Evolutionary conservation across 2,329 filamentous ascomycete genomes (phyloP), one percentile per base, ranked within the genome.

Genomic region (Boeremia lycopersici): DNA sequence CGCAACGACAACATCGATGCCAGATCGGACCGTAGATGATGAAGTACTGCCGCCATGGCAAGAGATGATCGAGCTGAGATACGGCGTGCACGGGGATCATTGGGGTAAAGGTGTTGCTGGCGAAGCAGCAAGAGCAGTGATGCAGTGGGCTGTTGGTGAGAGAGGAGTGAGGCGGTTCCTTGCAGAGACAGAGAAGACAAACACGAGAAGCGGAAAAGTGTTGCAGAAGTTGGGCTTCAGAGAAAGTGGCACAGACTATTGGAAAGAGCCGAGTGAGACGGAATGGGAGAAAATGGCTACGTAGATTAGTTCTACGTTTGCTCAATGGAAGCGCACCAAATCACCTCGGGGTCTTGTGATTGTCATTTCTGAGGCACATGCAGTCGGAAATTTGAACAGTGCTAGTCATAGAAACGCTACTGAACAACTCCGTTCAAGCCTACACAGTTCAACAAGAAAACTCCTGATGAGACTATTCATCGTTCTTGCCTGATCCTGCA

Each of bases 191-290:
- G 68, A 70, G 42, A 56, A 35, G 4, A 59, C 51, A 11, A 69
- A 69, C 48, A 13, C 26, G 6, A 59, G 56, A 23, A 71, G 67
- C 36, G 61, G 57, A 15, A 61, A 58, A 30, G 68, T 71, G 4
- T 25, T 71, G 47, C 45, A 53, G 44, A 71, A 69, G 40, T 64
- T 65, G 57, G 65, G 67, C 6, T 71, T 70, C 39, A 50, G 31
- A 23, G 44, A 60, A 39, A 60, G 44, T 17, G 42, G 54, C 5
- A 59, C 53, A 6, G 9, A 34, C 1, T 64, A 63, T 51, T 64
- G 62, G 62, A 59, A 63, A 15, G 54, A 61, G 30, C 47, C 42
- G 8, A 53, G 55, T 44, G 58, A 63, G 26, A 34, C 43, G 17
- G 60, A 63, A 30, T 63, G 61, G 62, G 59, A 62, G 34, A 60